Evolutionary conservation across 495 filamentous ascomycete genomes (phyloP), one percentile per base, ranked within the genome.

Genomic region (Monascus purpureus): DNA sequence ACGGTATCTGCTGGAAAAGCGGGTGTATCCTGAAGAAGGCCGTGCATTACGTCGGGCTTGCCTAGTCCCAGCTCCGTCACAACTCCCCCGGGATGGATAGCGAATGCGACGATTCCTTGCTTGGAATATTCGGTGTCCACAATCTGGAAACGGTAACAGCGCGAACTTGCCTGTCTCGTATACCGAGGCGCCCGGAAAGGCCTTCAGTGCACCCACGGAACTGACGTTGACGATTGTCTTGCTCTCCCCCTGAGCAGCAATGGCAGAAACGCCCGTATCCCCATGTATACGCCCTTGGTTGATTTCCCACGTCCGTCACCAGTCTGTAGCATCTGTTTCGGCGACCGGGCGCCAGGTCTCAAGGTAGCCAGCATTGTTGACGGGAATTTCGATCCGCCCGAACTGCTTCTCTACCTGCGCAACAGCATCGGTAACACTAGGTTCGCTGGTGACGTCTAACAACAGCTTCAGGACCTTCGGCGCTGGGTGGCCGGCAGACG

Each of bases 291-390:
- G 2, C 68, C 67, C 17, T 50, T 49, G 12, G 31, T 71, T 73
- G 35, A 66, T 50, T 16, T 58, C 52, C 49, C 42, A 63, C 1
- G 52, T 43, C 6, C 42, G 34, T 57, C 59, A 69, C 59, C 63
- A 72, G 2, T 53, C 47, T 1, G 53, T 53, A 2, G 55, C 52
- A 15, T 73, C 58, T 13, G 33, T 40, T 0, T 72, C 67, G 1
- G 41, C 42, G 4, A 73, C 42, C 1, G 41, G 49, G 6, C 8
- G 17, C 43, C 42, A 62, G 2, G 36, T 18, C 15, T 58, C 51
- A 8, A 67, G 40, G 22, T 46, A 39, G 12, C 60, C 71, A 0
- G 70, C 68, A 29, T 74, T 73, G 41, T 70, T 72, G 37, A 74
- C 48, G 11, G 75, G 41, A 24, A 75, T 57, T 30, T 76, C 69